phyloP scores from a whole-genome alignment of 345 rosid genomes.

The Rhizophora apiculata region DNA sequence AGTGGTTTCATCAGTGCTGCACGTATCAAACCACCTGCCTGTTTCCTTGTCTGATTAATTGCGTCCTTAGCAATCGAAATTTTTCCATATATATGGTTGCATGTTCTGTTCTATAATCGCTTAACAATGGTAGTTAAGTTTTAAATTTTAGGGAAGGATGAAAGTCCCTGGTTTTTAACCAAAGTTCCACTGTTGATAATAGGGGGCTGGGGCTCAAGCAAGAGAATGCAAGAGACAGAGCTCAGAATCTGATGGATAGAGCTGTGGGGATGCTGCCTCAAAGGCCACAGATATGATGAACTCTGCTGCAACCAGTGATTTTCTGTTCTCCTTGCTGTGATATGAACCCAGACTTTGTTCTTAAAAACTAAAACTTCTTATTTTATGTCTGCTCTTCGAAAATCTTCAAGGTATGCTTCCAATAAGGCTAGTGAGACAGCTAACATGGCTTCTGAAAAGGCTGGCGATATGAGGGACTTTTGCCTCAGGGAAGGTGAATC shows the following conservation, averaged over 20 bases:
- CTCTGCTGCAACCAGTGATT: constrained; percentile 30
- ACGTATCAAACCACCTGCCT: no score
- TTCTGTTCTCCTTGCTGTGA: not conserved
- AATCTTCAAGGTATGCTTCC: constrained; percentile 27
- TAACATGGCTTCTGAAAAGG: constrained; percentile 21
- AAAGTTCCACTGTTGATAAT: not conserved
- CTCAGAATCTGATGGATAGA: constrained; percentile 21
- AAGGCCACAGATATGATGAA: constrained; percentile 26
- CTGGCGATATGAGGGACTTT: not conserved
- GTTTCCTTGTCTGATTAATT: no score
- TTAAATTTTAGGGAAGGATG: not conserved
- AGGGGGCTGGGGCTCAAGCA: constrained; percentile 21
- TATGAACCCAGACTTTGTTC: not conserved
- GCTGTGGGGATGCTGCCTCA: constrained; percentile 37
- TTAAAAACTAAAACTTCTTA: not conserved
- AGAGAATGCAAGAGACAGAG: constrained; percentile 13
- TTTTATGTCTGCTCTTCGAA: constrained; percentile 15
- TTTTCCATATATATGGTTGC: no score
- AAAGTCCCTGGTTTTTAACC: not conserved
- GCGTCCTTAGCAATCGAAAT: no score
- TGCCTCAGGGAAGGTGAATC: constrained; percentile 21
- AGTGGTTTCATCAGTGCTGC: no score
- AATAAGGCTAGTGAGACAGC: constrained; percentile 28
- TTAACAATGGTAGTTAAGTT: not conserved
- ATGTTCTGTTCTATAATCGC: no score